Base-by-base conservation (phyloP, 2,329 filamentous ascomycete genomes). In the Podosphaera aphanis region DNA sequence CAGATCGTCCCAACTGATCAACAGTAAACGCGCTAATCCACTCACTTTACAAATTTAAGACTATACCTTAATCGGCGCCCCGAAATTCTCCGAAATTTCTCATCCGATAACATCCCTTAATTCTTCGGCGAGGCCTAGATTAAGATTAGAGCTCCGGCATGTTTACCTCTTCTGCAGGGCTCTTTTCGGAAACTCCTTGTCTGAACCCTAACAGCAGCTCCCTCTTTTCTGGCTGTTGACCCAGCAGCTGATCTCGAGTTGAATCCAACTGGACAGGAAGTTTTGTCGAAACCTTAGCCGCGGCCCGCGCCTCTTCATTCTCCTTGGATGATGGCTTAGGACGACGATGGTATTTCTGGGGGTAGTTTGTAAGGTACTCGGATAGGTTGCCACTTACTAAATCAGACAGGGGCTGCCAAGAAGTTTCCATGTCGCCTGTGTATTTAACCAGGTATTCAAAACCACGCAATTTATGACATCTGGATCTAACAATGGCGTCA, bases 361-460 rank as follows among this genome's bases (percentile, higher is more conserved):
- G 42, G 18, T n/a, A 35, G 3, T 19, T 11, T 7, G 31, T 6
- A n/a, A 44, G 5, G 3, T 19, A 10, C 27, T 43, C 27, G 13
- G 23, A 31, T 11, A 11, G 10, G 19, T 43, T 15, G 15, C 31
- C 31, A 18, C 13, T 36, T 6, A 37, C 16, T 15, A 36, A 13
- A 37, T 25, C 31, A 10, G 21, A 44, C 21, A 44, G 16, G 18
- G 43, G 43, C 21, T 44, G 13, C 43, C 43, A 37, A 15, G 43
- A 25, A 7, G 19, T 37, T 37, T 44, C 43, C 5, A 25, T 35
- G n/a, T 23, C 16, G 1, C 43, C 20, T 10, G 31, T 25, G 20
- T 25, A 44, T 37, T 44, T 44, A 5, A 27, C 43, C 11, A 10
- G 15, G 18, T 46, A 46, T 23, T 46, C 35, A 21, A 46, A 46